Evolutionary conservation across 1,284 basidiomycete species (phyloP).

Genomic region (Sphagnurus paluster): DNA sequence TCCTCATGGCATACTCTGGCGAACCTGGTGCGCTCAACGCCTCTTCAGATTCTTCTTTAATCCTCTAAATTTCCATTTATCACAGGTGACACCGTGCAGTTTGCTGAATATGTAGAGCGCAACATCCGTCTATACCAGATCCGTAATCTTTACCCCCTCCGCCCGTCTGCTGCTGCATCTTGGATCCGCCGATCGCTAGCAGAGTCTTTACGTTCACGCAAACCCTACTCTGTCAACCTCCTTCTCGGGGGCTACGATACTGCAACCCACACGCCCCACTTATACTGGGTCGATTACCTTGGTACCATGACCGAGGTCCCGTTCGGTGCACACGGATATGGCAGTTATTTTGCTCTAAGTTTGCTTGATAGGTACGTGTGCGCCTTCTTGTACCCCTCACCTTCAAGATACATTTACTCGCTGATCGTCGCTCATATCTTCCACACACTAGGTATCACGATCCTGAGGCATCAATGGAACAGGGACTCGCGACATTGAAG

Average conservation of each 20-base stretch:
- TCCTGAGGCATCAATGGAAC: constrained; percentile 80
- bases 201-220: constrained; percentile 84
- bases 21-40: constrained; percentile 74
- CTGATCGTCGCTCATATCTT: constrained; percentile 4
- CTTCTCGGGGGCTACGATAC: constrained; percentile 93
- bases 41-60: neutral
- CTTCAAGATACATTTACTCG: neutral
- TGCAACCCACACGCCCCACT: constrained; percentile 60
- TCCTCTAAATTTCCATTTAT: constrained; percentile 2
- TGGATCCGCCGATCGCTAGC: constrained; percentile 95
- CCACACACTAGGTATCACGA: constrained; percentile 71
- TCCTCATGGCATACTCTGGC: constrained; percentile 95
- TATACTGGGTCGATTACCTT: constrained; percentile 97
- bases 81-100: constrained; percentile 93
- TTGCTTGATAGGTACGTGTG: constrained; percentile 81
- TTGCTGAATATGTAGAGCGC: constrained; percentile 94
- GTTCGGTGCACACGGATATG: constrained; percentile 96
- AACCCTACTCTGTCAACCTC: constrained; percentile 91
- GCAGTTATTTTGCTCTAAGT: constrained; percentile 89
- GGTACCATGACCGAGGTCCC: constrained; percentile 89
- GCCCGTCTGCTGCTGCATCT: constrained; percentile 87
- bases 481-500: constrained; percentile 81
- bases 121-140: constrained; percentile 97
- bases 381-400: too few relatives aligned
- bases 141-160: constrained; percentile 86